These are phyloP conservation scores for Begonia fuchsioides DNA, from an alignment of 306 rosid genomes.

Conservation along the genomic window DNA sequence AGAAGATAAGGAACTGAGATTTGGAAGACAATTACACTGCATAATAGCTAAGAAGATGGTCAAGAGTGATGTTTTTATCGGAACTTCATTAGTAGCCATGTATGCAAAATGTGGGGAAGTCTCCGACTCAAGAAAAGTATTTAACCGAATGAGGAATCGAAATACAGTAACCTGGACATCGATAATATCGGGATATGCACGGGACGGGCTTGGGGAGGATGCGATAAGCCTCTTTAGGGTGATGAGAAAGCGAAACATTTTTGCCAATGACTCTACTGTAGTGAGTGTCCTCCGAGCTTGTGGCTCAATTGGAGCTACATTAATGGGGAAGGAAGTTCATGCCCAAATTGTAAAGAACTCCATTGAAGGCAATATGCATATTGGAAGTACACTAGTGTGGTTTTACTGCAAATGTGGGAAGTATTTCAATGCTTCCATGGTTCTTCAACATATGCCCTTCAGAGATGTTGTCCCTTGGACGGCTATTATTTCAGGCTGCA, in stretches of 20 bases:
- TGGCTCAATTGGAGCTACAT: constrained; percentile 40
- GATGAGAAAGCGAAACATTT: constrained; percentile 48
- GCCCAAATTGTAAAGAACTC: constrained; percentile 46
- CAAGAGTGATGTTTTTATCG: constrained; percentile 59
- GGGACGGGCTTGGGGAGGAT: constrained; percentile 63
- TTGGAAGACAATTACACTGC: constrained; percentile 72
- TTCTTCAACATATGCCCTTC: constrained; percentile 56
- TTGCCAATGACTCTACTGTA: constrained; percentile 45
- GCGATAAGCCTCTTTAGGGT: constrained; percentile 47
- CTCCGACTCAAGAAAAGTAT: constrained; percentile 42
- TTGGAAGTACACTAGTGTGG: constrained; percentile 78
- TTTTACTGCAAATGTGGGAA: constrained; percentile 74
- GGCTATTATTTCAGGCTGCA: constrained; percentile 78
- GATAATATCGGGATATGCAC: constrained; percentile 74
- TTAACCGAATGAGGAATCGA: constrained; percentile 49
- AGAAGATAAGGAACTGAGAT: constrained; percentile 37
- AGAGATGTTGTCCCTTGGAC: constrained; percentile 91
- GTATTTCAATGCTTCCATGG: constrained; percentile 43
- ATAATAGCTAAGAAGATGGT: constrained; percentile 47
- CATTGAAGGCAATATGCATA: constrained; percentile 24
- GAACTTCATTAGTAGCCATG: constrained; percentile 73
- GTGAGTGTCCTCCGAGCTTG: constrained; percentile 70
- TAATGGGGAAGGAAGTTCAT: constrained; percentile 70
- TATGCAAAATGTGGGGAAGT: constrained; percentile 77
- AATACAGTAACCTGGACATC: constrained; percentile 95